These are phyloP conservation scores for Kodamaea restingae DNA, from an alignment of 805 yeast species.

Conservation along the genomic window DNA sequence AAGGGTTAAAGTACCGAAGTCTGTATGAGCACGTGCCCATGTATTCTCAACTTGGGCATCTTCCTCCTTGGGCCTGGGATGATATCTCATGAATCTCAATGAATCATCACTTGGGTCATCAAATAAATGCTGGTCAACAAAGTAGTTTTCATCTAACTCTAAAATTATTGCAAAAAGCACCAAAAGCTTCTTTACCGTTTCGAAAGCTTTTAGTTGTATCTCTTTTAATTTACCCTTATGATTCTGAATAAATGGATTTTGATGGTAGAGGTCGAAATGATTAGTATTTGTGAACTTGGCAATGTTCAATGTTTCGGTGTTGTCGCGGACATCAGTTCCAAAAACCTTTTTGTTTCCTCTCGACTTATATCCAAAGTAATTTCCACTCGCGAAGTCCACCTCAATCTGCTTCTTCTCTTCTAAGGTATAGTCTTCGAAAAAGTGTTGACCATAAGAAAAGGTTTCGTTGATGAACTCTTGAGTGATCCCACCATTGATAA, in stretches of 20 bases:
- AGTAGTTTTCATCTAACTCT: slow-evolving; percentile 31
- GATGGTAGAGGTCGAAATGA: slow-evolving; percentile 16
- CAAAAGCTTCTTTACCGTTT: slow-evolving; percentile 22
- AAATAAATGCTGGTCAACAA: slow-evolving; percentile 28
- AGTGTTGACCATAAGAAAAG: slow-evolving; percentile 26
- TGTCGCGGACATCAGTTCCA: slow-evolving; percentile 26
- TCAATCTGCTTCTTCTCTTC: slow-evolving; percentile 24
- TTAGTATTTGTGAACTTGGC: slow-evolving; percentile 27
- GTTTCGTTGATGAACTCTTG: slow-evolving; percentile 23
- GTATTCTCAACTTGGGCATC: slow-evolving; percentile 27
- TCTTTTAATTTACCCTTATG: slow-evolving; percentile 18
- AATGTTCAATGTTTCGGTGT: slow-evolving; percentile 28
- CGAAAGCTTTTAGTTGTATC: slow-evolving; percentile 21
- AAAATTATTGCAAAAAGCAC: slow-evolving; percentile 30
- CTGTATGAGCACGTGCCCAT: slow-evolving; percentile 36
- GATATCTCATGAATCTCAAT: slow-evolving; percentile 31
- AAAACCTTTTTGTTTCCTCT: slow-evolving; percentile 29
- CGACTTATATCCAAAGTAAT: slow-evolving; percentile 31
- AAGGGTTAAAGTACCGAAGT: slow-evolving; percentile 33
- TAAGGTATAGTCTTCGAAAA: slow-evolving; percentile 21
- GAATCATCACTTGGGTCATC: slow-evolving; percentile 34
- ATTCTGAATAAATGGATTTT: slow-evolving; percentile 21
- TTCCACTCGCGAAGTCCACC: slow-evolving; percentile 26
- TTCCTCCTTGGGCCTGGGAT: slow-evolving; percentile 25
- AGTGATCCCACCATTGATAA: slow-evolving; percentile 21